These are phyloP conservation scores for Tolypocladium amazonense DNA, from an alignment of 2,329 filamentous ascomycete genomes.

Conservation along the genomic window DNA sequence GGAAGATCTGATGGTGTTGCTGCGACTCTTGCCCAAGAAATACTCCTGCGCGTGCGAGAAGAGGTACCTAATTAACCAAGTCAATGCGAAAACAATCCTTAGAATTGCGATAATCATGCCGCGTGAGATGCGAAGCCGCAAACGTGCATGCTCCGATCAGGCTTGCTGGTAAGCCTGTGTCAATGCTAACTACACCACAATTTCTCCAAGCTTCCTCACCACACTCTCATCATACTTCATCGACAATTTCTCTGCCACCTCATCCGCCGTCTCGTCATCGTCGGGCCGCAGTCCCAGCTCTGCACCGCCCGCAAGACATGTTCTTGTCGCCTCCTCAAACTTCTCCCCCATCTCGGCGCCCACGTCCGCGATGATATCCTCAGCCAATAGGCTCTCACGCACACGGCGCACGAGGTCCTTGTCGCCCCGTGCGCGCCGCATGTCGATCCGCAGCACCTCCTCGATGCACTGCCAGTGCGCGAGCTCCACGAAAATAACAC, in stretches of 20 bases:
- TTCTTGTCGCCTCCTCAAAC: constrained; percentile 25
- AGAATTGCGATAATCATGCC: neutral
- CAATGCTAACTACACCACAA: constrained; percentile 18
- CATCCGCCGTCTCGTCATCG: constrained; percentile 29
- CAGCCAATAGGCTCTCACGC: constrained; percentile 18
- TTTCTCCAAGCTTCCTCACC: constrained; percentile 28
- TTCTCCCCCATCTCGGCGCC: constrained; percentile 28
- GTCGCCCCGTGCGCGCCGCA: constrained; percentile 20
- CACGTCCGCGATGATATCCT: constrained; percentile 19
- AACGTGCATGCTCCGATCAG: neutral
- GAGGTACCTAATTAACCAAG: neutral
- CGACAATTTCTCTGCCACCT: constrained; percentile 27
- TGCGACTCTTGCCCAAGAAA: neutral
- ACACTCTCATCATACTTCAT: constrained; percentile 32
- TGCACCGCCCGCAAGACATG: constrained; percentile 24
- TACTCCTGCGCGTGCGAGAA: neutral
- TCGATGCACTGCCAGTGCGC: constrained; percentile 41
- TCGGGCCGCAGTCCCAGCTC: constrained; percentile 23
- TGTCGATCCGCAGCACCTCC: constrained; percentile 26
- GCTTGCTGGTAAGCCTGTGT: neutral
- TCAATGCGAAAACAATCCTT: neutral
- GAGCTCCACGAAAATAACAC: constrained; percentile 41
- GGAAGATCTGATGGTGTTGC: neutral
- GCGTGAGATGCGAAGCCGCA: neutral
- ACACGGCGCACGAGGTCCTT: constrained; percentile 27